A percentile compares a stretch with the other conserved stretches of the same genome.
phyloP scores from a whole-genome alignment of 2,329 filamentous ascomycete genomes.

The Bipolaris gigantea region DNA sequence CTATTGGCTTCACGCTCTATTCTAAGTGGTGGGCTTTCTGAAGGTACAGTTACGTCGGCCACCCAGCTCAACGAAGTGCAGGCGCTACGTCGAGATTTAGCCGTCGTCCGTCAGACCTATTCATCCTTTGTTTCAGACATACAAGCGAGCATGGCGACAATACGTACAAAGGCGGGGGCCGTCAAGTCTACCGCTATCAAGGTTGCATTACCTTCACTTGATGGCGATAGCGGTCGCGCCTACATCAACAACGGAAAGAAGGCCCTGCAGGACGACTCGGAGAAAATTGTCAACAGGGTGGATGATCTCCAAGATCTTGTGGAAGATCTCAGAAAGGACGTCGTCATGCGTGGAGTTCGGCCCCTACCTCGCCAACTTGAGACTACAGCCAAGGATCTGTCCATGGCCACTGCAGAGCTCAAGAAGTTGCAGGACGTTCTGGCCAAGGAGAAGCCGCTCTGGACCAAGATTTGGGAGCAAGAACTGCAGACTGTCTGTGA shows the following conservation, averaged over 20 bases:
- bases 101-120: conserved; percentile 90
- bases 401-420: conserved; percentile 77
- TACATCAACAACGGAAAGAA: conserved; percentile 90
- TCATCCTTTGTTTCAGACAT: conserved; percentile 88
- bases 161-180: conserved; percentile 77
- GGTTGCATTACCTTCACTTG: conserved; percentile 68
- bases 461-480: conserved; percentile 99
- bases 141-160: conserved; percentile 79
- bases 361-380: conserved; percentile 90
- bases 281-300: conserved; percentile 85
- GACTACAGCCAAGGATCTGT: conserved; percentile 84
- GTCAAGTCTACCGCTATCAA: conserved; percentile 77
- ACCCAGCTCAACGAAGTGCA: conserved; percentile 78
- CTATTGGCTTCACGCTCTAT: conserved; percentile 37
- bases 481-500: conserved; percentile 95
- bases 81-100: conserved; percentile 81
- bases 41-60: conserved; percentile 47
- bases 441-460: conserved; percentile 87
- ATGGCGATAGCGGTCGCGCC: conserved; percentile 77
- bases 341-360: conserved; percentile 88
- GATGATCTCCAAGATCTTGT: conserved; percentile 97
- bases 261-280: conserved; percentile 80
- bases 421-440: conserved; percentile 94
- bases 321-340: conserved; percentile 95
- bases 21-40: conserved; percentile 21